These are phyloP conservation scores for Austropuccinia psidii DNA, from an alignment of 1,284 basidiomycete species.

Conservation along the genomic window DNA sequence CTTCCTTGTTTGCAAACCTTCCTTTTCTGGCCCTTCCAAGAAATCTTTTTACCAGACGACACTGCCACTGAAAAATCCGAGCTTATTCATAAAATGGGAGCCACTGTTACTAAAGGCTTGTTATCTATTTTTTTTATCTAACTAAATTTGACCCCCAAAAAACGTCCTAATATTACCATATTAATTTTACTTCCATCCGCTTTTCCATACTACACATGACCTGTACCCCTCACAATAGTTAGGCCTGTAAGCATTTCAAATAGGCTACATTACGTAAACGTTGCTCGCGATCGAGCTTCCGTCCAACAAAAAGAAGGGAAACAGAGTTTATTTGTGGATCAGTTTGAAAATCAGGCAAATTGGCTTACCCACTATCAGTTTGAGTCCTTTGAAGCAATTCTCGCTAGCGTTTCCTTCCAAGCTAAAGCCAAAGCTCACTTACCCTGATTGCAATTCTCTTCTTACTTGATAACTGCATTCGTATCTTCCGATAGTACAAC, in stretches of 20 bases:
- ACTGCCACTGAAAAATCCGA: constrained; percentile 82
- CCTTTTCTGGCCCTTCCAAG: constrained; percentile 69
- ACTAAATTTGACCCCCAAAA: background rate
- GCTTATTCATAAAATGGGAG: constrained; percentile 73
- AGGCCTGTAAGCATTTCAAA: constrained; percentile 19
- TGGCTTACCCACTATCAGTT: constrained; percentile 62
- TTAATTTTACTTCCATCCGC: too few relatives aligned
- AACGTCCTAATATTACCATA: background rate
- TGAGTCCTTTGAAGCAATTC: constrained; percentile 59
- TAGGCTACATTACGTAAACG: constrained; percentile 19
- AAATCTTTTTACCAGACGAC: constrained; percentile 57
- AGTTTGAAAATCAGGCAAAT: constrained; percentile 55
- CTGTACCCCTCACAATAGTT: constrained; percentile 54
- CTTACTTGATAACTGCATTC: background rate
- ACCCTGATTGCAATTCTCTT: background rate
- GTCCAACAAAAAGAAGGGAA: background rate
- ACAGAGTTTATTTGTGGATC: constrained; percentile 60
- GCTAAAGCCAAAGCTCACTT: background rate
- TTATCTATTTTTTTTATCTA: constrained; percentile 51
- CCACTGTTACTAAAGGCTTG: constrained; percentile 69
- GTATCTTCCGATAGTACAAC: constrained; percentile 70
- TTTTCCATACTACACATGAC: too few relatives aligned
- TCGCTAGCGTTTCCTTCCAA: background rate
- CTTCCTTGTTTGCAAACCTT: background rate
- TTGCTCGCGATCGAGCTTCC: constrained; percentile 7